These are phyloP conservation scores for Ambrosiella xylebori DNA, from an alignment of 2,329 filamentous ascomycete species.

Conservation along the genomic window DNA sequence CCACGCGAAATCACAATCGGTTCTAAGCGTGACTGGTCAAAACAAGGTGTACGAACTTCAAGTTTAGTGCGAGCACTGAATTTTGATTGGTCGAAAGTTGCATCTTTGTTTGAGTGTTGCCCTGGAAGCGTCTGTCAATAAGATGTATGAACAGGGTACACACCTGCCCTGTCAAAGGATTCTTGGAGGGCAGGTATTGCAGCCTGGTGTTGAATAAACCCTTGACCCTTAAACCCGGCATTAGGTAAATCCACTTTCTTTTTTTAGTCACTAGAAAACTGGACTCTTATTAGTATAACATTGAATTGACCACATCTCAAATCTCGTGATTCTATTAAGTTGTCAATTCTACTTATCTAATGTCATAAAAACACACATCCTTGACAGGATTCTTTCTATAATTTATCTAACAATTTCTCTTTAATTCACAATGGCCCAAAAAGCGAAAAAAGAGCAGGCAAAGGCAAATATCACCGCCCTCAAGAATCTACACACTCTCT, in stretches of 20 bases:
- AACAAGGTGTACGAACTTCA: not conserved
- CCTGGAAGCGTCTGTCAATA: slow-evolving; percentile 10
- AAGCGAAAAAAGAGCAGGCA: slow-evolving; percentile 49
- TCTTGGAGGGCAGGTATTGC: not conserved
- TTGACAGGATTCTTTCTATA: not conserved
- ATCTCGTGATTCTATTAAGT: not conserved
- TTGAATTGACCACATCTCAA: slow-evolving; percentile 1
- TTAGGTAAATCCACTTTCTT: not conserved
- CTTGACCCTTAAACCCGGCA: not conserved
- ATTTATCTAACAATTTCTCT: not conserved
- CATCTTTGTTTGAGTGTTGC: slow-evolving; percentile 9
- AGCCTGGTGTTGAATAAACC: not conserved
- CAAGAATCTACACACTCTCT: slow-evolving; percentile 65
- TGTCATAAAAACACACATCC: not conserved
- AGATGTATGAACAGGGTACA: not conserved
- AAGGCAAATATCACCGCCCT: slow-evolving; percentile 63
- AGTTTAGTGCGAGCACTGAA: not conserved
- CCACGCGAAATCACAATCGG: not conserved
- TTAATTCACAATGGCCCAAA: slow-evolving; percentile 36
- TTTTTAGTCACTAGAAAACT: not conserved
- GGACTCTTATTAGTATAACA: not conserved
- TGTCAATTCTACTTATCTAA: not conserved
- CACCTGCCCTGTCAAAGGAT: not conserved
- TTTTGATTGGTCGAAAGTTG: not conserved
- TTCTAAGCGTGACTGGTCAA: not conserved